Evolutionary conservation across 352 stramenopile species (phyloP).

Genomic region (Phytophthora kernoviae): DNA sequence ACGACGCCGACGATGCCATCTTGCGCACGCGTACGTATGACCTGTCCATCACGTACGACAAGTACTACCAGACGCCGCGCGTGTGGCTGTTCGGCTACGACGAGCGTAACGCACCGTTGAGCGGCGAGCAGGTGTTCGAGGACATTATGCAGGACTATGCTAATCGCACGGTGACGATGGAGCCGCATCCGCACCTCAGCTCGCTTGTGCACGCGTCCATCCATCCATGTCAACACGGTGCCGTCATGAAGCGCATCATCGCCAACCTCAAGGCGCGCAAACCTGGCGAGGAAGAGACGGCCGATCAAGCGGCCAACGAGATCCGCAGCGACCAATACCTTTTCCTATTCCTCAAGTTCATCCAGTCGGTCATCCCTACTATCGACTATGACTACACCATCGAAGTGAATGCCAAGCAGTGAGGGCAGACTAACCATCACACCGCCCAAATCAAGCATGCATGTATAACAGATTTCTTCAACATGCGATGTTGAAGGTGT

Average conservation of each 20-base stretch:
- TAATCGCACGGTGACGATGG: conserved; percentile 99
- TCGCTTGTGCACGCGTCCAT: conserved; percentile 93
- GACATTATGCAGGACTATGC: conserved; percentile 99
- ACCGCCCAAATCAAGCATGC: not conserved
- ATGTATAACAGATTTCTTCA: conserved; percentile 5
- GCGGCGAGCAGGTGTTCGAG: conserved; percentile 95
- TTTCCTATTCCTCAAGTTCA: conserved; percentile 99
- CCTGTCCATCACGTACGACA: conserved; percentile 99
- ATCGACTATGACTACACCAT: conserved; percentile 99
- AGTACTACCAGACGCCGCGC: conserved; percentile 99
- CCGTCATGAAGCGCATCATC: conserved; percentile 99
- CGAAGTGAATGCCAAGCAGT: conserved; percentile 90
- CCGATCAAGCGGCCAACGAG: conserved; percentile 37
- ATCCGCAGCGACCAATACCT: conserved; percentile 97
- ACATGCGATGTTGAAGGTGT: not conserved
- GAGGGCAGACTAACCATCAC: conserved; percentile 7
- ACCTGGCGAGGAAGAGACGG: conserved; percentile 28
- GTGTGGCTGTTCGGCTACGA: conserved; percentile 98
- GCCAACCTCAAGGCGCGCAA: conserved; percentile 88
- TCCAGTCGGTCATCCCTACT: conserved; percentile 98
- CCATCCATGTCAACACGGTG: conserved; percentile 98
- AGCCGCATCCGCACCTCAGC: conserved; percentile 94
- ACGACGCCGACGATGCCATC: conserved; percentile 92
- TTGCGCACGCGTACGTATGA: conserved; percentile 98
- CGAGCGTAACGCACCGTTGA: conserved; percentile 88